Conservation (phyloP, 1,284 basidiomycete genomes). For the Cryptococcus floricola region DNA sequence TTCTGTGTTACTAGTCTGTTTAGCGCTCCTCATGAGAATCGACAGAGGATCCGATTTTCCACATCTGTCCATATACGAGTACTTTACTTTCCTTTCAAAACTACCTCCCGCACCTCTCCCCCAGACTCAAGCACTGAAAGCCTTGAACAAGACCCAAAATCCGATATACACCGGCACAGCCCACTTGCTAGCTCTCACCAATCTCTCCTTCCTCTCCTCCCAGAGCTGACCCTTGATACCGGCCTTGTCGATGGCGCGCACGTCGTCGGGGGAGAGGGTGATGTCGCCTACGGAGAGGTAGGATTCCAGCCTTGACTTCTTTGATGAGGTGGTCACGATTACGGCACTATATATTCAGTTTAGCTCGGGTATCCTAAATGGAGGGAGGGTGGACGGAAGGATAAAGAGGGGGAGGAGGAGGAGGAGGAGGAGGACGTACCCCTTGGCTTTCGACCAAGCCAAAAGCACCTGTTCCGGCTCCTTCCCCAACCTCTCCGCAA, state of each 20-base stretch:
- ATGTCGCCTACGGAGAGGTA: slow-evolving; percentile 60
- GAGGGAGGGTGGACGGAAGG: neutral
- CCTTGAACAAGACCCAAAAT: neutral
- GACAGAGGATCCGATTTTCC: too few relatives aligned
- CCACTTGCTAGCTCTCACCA: neutral
- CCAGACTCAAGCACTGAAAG: neutral
- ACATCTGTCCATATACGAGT: neutral
- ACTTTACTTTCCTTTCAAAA: too few relatives aligned
- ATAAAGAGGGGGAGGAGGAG: neutral
- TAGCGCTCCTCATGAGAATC: too few relatives aligned
- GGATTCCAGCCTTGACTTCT: slow-evolving; percentile 59
- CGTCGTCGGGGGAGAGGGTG: slow-evolving; percentile 43
- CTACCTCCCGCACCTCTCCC: neutral
- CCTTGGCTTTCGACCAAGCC: slow-evolving; percentile 44
- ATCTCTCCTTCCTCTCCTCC: neutral
- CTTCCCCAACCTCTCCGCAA: slow-evolving; percentile 57
- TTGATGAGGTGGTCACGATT: slow-evolving; percentile 65
- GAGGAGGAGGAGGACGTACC: slow-evolving; percentile 20
- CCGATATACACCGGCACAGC: neutral
- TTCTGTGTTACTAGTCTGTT: too few relatives aligned
- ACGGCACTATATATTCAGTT: slow-evolving; percentile 24
- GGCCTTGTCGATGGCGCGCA: slow-evolving; percentile 46
- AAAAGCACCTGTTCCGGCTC: slow-evolving; percentile 65
- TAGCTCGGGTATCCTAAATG: too few relatives aligned
- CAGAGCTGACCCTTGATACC: slow-evolving; percentile 25